phyloP scores from a whole-genome alignment of 2,329 filamentous ascomycete genomes.

The Diplodia sapinea region DNA sequence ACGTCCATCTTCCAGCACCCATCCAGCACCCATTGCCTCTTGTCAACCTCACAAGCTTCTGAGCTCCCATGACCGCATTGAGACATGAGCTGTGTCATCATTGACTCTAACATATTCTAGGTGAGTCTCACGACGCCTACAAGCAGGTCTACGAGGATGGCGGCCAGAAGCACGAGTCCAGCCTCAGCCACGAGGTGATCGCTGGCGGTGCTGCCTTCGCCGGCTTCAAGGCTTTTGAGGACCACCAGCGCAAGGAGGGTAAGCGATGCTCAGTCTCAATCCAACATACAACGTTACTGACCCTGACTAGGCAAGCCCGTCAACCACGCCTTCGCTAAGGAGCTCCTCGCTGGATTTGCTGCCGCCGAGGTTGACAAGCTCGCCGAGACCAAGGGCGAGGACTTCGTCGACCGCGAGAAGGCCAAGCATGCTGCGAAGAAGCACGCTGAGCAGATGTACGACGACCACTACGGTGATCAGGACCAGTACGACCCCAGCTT shows the following conservation, averaged over 20 bases:
- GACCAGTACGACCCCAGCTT: constrained; percentile 56
- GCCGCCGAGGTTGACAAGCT: constrained; percentile 79
- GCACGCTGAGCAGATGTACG: constrained; percentile 55
- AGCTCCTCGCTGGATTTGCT: constrained; percentile 73
- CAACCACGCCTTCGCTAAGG: constrained; percentile 77
- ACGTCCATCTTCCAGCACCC: constrained; percentile 28
- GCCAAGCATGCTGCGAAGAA: constrained; percentile 54
- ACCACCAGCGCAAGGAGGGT: constrained; percentile 74
- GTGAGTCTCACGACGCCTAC: constrained; percentile 60
- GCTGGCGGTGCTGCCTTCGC: constrained; percentile 79
- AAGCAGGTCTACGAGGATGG: constrained; percentile 60
- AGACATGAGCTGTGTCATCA: background rate
- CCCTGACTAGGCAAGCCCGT: constrained; percentile 66
- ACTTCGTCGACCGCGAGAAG: constrained; percentile 56
- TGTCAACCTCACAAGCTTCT: background rate
- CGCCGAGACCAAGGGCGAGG: constrained; percentile 62
- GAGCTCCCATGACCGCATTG: background rate
- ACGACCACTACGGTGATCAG: constrained; percentile 54
- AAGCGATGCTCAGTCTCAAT: constrained; percentile 36
- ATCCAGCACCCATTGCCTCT: background rate
- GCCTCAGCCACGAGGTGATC: constrained; percentile 74
- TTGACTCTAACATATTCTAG: constrained; percentile 43
- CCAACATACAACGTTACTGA: background rate
- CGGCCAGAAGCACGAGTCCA: constrained; percentile 61
- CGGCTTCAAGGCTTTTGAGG: constrained; percentile 80